phyloP scores from a whole-genome alignment of 2,329 filamentous ascomycete species.

The Orbilia ellipsospora region DNA sequence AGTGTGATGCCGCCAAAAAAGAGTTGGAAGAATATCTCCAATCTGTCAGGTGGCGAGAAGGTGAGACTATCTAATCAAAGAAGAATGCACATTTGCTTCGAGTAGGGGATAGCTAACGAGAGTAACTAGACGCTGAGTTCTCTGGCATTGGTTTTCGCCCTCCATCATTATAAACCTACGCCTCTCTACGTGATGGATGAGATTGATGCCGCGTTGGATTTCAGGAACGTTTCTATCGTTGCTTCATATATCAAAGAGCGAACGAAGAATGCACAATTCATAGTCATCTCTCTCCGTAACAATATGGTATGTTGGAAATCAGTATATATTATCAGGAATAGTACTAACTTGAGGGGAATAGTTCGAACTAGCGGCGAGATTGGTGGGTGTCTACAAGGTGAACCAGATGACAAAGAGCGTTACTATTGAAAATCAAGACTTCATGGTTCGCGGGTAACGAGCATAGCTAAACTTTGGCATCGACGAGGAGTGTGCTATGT shows the following conservation, averaged over 20 bases:
- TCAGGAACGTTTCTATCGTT: slow-evolving; percentile 97
- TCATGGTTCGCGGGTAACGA: slow-evolving; percentile 65
- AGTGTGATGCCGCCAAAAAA: slow-evolving; percentile 99
- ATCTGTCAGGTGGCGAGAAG: slow-evolving; percentile 94
- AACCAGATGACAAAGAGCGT: slow-evolving; percentile 98
- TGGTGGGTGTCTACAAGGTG: slow-evolving; percentile 99
- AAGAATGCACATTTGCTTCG: not conserved
- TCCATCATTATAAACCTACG: slow-evolving; percentile 98
- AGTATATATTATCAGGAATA: slow-evolving; percentile 11
- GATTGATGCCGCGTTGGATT: slow-evolving; percentile 97
- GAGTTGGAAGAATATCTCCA: slow-evolving; percentile 99
- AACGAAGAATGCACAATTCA: slow-evolving; percentile 99
- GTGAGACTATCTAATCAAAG: slow-evolving; percentile 1
- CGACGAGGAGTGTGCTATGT: not conserved
- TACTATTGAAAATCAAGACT: slow-evolving; percentile 86
- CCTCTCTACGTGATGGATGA: slow-evolving; percentile 99
- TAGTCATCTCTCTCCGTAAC: slow-evolving; percentile 96
- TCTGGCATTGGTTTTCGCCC: slow-evolving; percentile 93
- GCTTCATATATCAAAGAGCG: slow-evolving; percentile 99
- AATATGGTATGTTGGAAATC: slow-evolving; percentile 76
- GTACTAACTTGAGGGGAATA: slow-evolving; percentile 54
- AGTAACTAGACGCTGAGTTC: slow-evolving; percentile 77
- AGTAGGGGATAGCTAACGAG: slow-evolving; percentile 15
- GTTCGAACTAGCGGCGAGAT: slow-evolving; percentile 93
- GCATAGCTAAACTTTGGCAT: not conserved